Evolutionary conservation across 2,329 filamentous ascomycete genomes (phyloP), one percentile per base, ranked within the genome.

Genomic region (Akanthomyces uredinophilus): DNA sequence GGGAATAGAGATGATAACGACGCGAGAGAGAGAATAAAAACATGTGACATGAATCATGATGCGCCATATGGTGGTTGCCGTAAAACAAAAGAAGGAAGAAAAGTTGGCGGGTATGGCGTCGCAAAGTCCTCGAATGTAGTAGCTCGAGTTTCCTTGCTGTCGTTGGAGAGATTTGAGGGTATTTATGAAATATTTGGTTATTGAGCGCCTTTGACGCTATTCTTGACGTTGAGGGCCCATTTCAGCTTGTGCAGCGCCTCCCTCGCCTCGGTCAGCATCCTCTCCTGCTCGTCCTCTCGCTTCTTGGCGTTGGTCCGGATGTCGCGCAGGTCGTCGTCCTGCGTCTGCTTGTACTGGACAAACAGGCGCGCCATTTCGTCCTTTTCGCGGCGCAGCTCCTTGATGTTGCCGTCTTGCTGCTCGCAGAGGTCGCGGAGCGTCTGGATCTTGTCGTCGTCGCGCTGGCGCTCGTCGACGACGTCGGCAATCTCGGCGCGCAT

Each of bases 171-270:
- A 32, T 20, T 49, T 8, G 29, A 14, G 8, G 10, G 29, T 7
- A 4, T 27, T 16, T 27, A 49, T 49, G 20, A 39, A n/a, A 27
- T 39, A 37, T 27, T n/a, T 59, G 32, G 61, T 78, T 71, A 86
- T 72, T 82, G 73, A 7, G 83, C 82, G 60, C 77, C 83, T 62
- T 78, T 79, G 61, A 87, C 80, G 65, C 83, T 86, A 64, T 83
- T 75, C 75, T 89, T 87, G 57, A 90, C 81, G 59, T 82, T 85
- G 66, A 92, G 80, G 16, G 89, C 87, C 89, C 89, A 92, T 69
- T 79, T 84, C 73, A 93, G 80, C 77, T 91, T 85, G 65, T 86
- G 80, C 56, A 90, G 76, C n/a, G 84, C 82, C 67, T 83, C 78
- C 66, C 80, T 79, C 49, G 87, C 77, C 69, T 87, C 84, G 43